Base-by-base conservation (phyloP, 164 flowering plant genomes). In the Dillenia suffruticosa region DNA sequence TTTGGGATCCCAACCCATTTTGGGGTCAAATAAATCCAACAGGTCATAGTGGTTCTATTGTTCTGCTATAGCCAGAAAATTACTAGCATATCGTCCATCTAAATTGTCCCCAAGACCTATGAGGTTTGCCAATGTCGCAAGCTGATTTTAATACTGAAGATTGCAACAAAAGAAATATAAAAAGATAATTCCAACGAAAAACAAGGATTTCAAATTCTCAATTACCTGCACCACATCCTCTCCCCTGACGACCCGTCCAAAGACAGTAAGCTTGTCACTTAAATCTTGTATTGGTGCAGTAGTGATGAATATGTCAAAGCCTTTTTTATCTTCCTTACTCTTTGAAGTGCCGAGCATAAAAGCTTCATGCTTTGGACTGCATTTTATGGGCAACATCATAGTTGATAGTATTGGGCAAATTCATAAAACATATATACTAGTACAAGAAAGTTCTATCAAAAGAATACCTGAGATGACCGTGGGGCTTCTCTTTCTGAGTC, bases 341-440 rank as follows among this genome's bases (percentile, higher is more conserved):
- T 82, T 90, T 14, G 94, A 76, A 70, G 98, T 93, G 68, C 98
- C 98, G 66, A 93, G 83, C 96, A 93, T 85, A 77, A 93, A 93
- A 5, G 93, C 96, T 68, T 87, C 98, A 60, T 90, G 97, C 81
- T 90, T 92, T 50, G 83, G 73, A 67, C 99, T 94, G 80, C 32
- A 70, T 15, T 46, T 49, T 22, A 40, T 32, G 17, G 8, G 44
- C 1, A 19, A 19, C 22, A 19, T 19, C 22, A 19, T 19, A 19
- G 22, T 19, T 19, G 22, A 19, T 19, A 19, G 22, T 19, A 19
- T 19, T 19, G 22, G 22, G 22, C 22, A 19, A 19, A 0, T 9
- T 49, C 43, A 15, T 1, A 54, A 17, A 44, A 47, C 45, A 9
- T 14, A 44, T 44, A 52, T 7, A 16, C 13, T 32, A 56, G 26